phyloP scores from a whole-genome alignment of 768 basidiomycete species.

The Hericium rajendrae region DNA sequence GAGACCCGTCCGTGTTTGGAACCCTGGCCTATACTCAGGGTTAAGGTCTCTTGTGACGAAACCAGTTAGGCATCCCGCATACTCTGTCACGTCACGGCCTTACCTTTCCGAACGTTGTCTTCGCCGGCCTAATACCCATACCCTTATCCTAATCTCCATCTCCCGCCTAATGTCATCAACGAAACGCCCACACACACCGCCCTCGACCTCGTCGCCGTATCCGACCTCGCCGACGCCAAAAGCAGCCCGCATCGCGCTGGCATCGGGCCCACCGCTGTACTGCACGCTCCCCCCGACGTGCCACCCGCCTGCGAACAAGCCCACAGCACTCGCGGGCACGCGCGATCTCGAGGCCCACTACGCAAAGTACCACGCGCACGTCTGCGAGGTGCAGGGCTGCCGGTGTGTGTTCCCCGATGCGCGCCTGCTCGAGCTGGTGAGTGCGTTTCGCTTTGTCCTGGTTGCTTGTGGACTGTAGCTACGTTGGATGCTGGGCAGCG shows the following conservation, averaged over 20 bases:
- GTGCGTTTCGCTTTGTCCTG: conserved; percentile 20
- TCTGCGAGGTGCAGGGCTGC: conserved; percentile 63
- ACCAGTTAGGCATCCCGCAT: conserved; percentile 4
- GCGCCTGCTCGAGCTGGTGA: conserved; percentile 67
- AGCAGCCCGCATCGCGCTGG: conserved; percentile 1
- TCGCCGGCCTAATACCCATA: too few species aligned
- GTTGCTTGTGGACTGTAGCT: not conserved
- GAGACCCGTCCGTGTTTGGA: too few species aligned
- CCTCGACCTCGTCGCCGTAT: conserved; percentile 1
- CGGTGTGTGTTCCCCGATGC: conserved; percentile 81
- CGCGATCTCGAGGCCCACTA: conserved; percentile 78
- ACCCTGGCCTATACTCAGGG: not conserved
- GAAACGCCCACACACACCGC: conserved; percentile 9
- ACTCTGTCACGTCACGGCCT: not conserved
- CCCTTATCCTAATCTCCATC: too few species aligned
- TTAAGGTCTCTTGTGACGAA: conserved; percentile 2
- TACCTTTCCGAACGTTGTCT: conserved; percentile 1
- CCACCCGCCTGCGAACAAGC: conserved; percentile 39
- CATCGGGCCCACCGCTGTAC: conserved; percentile 24
- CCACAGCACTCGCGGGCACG: conserved; percentile 55
- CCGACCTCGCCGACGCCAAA: conserved; percentile 10
- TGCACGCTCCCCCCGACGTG: conserved; percentile 84
- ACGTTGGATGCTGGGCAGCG: not conserved
- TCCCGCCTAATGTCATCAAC: not conserved
- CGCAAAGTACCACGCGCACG: conserved; percentile 74